These are phyloP conservation scores for Talaromyces ruber DNA, from an alignment of 495 filamentous ascomycete genomes.

Conservation along the genomic window DNA sequence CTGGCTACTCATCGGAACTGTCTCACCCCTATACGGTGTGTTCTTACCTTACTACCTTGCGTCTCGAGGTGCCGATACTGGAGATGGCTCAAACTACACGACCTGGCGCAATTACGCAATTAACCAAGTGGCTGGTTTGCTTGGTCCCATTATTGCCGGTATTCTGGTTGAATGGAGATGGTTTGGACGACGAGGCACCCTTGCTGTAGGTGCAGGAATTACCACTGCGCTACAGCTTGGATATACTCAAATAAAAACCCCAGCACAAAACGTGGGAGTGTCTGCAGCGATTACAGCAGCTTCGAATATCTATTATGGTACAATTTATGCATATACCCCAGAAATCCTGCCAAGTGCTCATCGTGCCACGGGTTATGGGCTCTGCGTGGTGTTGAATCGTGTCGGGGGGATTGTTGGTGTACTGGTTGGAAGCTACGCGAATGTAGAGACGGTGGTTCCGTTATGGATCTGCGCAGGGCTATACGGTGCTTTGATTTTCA, in stretches of 20 bases:
- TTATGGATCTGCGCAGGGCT: slow-evolving; percentile 30
- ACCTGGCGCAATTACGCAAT: slow-evolving; percentile 38
- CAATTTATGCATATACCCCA: slow-evolving; percentile 38
- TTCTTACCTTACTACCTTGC: slow-evolving; percentile 27
- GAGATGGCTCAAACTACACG: slow-evolving; percentile 18
- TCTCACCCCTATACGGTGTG: slow-evolving; percentile 24
- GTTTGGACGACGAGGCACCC: slow-evolving; percentile 27
- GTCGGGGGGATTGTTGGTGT: slow-evolving; percentile 30
- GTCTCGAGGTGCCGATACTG: slow-evolving; percentile 20
- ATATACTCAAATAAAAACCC: slow-evolving; percentile 32
- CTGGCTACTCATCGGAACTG: slow-evolving; percentile 31
- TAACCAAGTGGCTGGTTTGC: slow-evolving; percentile 29
- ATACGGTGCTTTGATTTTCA: slow-evolving; percentile 20
- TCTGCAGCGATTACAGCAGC: slow-evolving; percentile 31
- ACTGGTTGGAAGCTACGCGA: slow-evolving; percentile 27
- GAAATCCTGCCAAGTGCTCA: slow-evolving; percentile 35
- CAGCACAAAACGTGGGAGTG: slow-evolving; percentile 31
- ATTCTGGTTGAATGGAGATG: slow-evolving; percentile 23
- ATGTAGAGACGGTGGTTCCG: slow-evolving; percentile 24
- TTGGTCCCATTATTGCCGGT: slow-evolving; percentile 30
- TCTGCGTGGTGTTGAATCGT: slow-evolving; percentile 30
- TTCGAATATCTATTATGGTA: slow-evolving; percentile 39
- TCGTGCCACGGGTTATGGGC: slow-evolving; percentile 32
- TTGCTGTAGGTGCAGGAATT: slow-evolving; percentile 28
- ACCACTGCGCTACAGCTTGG: slow-evolving; percentile 36